phyloP scores from a whole-genome alignment of 2,329 filamentous ascomycete species.

The Aspergillus calidoustus region DNA sequence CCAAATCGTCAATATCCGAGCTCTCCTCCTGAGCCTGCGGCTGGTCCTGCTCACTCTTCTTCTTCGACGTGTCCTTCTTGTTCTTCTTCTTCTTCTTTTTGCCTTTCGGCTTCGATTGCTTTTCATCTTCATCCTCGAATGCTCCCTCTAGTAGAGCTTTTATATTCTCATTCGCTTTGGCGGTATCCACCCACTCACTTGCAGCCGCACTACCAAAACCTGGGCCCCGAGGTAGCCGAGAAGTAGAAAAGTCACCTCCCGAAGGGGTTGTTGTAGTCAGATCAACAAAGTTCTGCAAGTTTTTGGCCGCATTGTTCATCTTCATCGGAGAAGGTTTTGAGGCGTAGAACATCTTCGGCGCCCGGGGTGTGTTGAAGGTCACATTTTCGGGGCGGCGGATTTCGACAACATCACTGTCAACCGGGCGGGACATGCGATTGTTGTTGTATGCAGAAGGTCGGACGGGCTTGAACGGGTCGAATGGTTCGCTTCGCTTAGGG shows the following conservation, averaged over 20 bases:
- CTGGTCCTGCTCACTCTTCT: conserved; percentile 24
- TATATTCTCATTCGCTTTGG: conserved; percentile 57
- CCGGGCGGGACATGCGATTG: conserved; percentile 27
- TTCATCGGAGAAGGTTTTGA: conserved; percentile 50
- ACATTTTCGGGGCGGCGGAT: conserved; percentile 57
- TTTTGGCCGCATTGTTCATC: conserved; percentile 48
- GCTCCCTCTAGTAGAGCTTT: conserved; percentile 56
- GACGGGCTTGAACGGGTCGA: conserved; percentile 47
- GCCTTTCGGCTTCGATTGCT: conserved; percentile 43
- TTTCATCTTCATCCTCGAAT: conserved; percentile 56
- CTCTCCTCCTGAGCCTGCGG: conserved; percentile 29
- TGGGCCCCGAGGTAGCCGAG: conserved; percentile 50
- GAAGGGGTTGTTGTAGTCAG: conserved; percentile 40
- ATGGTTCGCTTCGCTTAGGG: conserved; percentile 36
- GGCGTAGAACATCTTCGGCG: conserved; percentile 58
- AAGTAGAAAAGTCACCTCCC: conserved; percentile 52
- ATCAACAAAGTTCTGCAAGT: conserved; percentile 54
- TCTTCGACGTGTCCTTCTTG: conserved; percentile 28
- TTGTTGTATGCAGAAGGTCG: conserved; percentile 43
- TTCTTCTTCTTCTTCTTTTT: conserved; percentile 38
- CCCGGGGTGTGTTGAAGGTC: conserved; percentile 53
- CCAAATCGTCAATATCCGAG: conserved; percentile 47
- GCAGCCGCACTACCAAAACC: conserved; percentile 60
- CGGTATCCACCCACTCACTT: conserved; percentile 54
- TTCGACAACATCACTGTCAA: conserved; percentile 43